Evolutionary conservation across 768 basidiomycete genomes (phyloP).

Genomic region (Leccinellum albellum): DNA sequence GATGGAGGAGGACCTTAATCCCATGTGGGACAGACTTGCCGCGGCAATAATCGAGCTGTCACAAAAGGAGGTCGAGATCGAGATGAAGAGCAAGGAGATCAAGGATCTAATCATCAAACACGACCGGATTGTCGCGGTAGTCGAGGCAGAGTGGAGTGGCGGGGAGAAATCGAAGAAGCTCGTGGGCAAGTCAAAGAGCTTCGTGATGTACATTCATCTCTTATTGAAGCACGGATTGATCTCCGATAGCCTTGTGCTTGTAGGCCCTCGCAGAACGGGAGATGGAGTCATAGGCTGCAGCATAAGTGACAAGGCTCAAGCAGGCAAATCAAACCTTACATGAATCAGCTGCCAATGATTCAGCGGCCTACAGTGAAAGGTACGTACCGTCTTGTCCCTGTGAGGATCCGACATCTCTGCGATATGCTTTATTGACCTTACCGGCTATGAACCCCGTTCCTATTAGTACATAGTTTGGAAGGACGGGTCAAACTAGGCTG

Average conservation of each 20-base stretch:
- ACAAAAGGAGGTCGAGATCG: conserved; percentile 84
- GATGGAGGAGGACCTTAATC: conserved; percentile 72
- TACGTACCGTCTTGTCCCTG: no score
- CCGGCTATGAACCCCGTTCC: no score
- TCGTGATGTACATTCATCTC: conserved; percentile 50
- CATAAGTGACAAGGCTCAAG: no score
- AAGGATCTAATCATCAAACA: conserved; percentile 76
- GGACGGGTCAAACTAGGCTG: no score
- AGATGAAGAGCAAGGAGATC: conserved; percentile 72
- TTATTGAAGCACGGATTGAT: not conserved
- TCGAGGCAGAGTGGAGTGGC: conserved; percentile 87
- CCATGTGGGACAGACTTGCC: conserved; percentile 70
- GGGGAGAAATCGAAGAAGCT: conserved; percentile 81
- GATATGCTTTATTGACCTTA: no score
- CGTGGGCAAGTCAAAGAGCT: conserved; percentile 77
- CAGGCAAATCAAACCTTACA: no score
- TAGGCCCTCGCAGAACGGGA: conserved; percentile 79
- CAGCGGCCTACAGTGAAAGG: no score
- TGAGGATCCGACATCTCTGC: no score
- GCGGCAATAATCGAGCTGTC: conserved; percentile 79
- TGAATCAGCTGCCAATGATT: no score
- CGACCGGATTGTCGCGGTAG: conserved; percentile 62
- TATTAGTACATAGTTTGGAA: no score
- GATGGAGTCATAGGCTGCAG: conserved; percentile 69
- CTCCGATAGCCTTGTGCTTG: conserved; percentile 5